phyloP scores from a whole-genome alignment of 257 asterid species.

The Nicotiana paniculata region DNA sequence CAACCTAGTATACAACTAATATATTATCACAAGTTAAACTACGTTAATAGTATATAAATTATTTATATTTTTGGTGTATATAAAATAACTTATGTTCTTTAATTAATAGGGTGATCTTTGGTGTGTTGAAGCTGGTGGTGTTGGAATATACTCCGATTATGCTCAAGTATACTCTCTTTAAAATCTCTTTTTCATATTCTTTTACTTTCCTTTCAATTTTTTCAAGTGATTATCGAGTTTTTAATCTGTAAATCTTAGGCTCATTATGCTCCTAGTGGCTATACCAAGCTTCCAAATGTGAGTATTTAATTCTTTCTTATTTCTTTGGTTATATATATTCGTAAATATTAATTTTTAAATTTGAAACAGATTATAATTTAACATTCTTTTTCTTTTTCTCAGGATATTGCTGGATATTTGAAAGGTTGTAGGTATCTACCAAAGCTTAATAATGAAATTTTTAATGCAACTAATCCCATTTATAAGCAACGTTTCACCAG shows the following conservation, averaged over 20 bases:
- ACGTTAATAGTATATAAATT: no score
- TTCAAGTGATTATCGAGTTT: background rate
- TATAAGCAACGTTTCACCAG: slow-evolving; percentile 21
- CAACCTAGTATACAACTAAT: no score
- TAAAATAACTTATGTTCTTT: background rate
- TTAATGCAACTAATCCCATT: background rate
- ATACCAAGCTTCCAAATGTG: slow-evolving; percentile 21
- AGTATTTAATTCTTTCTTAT: background rate
- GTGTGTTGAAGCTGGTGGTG: no score
- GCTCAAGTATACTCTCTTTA: no score
- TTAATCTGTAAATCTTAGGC: slow-evolving; percentile 5
- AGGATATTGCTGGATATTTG: slow-evolving; percentile 23
- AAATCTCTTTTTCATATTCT: background rate
- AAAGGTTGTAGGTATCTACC: slow-evolving; percentile 19
- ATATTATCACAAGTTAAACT: background rate
- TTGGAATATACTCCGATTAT: no score
- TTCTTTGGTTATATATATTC: no score
- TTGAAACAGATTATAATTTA: background rate
- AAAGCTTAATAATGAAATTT: slow-evolving; percentile 20
- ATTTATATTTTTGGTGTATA: background rate
- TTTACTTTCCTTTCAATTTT: background rate
- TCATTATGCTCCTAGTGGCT: slow-evolving; percentile 26
- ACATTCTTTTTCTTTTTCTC: background rate
- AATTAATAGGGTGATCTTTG: background rate
- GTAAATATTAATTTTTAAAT: background rate